phyloP scores from a whole-genome alignment of 225 moss, liverwort and hornwort species.

The Physcomitrellopsis africana region DNA sequence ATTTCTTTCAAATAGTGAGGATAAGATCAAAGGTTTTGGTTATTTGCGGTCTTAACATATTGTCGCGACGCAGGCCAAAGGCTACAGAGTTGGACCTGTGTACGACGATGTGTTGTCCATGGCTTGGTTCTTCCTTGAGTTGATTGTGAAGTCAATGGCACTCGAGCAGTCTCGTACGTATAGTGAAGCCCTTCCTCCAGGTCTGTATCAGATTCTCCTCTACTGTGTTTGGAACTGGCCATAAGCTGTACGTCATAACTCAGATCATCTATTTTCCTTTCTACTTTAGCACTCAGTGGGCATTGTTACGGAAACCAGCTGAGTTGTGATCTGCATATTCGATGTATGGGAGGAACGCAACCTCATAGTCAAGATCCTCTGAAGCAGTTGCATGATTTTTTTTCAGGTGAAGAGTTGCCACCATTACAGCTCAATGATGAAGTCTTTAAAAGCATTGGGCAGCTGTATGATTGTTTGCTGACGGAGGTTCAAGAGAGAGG shows the following conservation, averaged over 20 bases:
- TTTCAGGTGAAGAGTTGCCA: conserved; percentile 95
- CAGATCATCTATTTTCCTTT: conserved; percentile 16
- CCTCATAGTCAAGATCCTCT: conserved; percentile 11
- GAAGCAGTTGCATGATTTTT: conserved; percentile 31
- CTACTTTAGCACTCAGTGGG: neutral
- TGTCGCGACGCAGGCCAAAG: conserved; percentile 56
- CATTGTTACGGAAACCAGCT: neutral
- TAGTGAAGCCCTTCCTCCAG: conserved; percentile 75
- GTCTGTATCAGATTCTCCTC: conserved; percentile 43
- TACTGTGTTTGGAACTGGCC: conserved; percentile 15
- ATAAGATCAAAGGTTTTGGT: neutral
- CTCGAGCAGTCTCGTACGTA: conserved; percentile 71
- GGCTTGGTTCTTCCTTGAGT: conserved; percentile 81
- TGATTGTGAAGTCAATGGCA: conserved; percentile 80
- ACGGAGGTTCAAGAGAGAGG: conserved; percentile 99
- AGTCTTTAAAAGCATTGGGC: conserved; percentile 95
- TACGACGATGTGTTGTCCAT: conserved; percentile 79
- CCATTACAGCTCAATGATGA: conserved; percentile 97
- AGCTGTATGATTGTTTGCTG: conserved; percentile 96
- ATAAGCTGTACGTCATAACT: neutral
- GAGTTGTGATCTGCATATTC: neutral
- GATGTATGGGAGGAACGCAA: conserved; percentile 8
- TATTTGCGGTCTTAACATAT: neutral
- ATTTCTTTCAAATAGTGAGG: neutral
- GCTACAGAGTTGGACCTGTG: conserved; percentile 79